Evolutionary conservation across 2,329 filamentous ascomycete genomes (phyloP), one percentile per base, ranked within the genome.

Genomic region (Decorospora gaudefroyi): DNA sequence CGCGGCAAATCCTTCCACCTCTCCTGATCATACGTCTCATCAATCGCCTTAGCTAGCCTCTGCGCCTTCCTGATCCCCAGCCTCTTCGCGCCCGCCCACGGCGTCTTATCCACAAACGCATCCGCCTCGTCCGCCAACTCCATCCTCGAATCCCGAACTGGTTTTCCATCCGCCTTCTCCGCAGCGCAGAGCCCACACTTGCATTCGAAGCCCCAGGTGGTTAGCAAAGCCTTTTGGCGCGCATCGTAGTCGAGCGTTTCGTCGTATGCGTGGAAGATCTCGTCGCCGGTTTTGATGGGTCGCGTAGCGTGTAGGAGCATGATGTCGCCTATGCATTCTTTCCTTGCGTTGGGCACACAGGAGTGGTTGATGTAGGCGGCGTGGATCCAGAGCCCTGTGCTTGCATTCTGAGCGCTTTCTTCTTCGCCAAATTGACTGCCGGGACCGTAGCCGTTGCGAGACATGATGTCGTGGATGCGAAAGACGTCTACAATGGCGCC

Each of bases 401-500:
- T 62, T 6, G 57, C 54, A n/a, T 59, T 62, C 3, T 35, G 38
- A 4, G 54, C 52, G n/a, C 34, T 43, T 27, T 60, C 57, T 27
- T 60, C 57, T 23, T 60, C 52, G 16, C 54, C 54, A 62, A 53
- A 61, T 21, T 62, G 59, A 12, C 37, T 51, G 9, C 61, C 61
- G 16, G 64, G 69, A 0, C 72, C 72, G 29, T 80, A 80, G 33
- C 49, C 51, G 49, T 82, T 81, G 11, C 75, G 57, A 0, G 62
- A 51, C 9, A 77, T 64, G 39, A 76, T 76, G 19, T 67, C 65
- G 36, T 74, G 67, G 2, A 78, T 62, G 12, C 78, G 69, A 43
- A 80, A 81, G 0, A 71, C 70, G 51, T 81, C 78, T 4, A 80
- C 69, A 0, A 79, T 53, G 0, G 73, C 69, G 1, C 35, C 54